Evolutionary conservation across 352 stramenopile species (phyloP).

Genomic region (Elongisporangium anandrum): DNA sequence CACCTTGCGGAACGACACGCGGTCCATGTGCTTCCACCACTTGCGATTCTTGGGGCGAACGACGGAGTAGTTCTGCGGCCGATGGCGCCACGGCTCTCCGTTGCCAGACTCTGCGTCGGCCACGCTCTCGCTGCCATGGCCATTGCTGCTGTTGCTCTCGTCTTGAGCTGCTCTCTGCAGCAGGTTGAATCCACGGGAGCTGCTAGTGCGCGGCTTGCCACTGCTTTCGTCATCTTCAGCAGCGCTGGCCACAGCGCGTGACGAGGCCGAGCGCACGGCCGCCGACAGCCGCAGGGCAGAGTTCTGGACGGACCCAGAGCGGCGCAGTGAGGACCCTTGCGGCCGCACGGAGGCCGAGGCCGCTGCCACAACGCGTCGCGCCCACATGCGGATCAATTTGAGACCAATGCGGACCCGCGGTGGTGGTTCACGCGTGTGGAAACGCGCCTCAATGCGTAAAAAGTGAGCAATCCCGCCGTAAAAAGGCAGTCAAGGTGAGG

Average conservation of each 20-base stretch:
- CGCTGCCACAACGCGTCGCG: not conserved
- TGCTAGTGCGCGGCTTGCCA: not conserved
- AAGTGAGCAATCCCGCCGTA: not conserved
- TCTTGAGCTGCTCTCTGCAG: constrained; percentile 1
- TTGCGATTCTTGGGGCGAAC: constrained; percentile 22
- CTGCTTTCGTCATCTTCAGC: not conserved
- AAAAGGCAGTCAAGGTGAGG: not conserved
- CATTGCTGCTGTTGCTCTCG: constrained; percentile 7
- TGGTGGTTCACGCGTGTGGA: not conserved
- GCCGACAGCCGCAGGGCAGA: not conserved
- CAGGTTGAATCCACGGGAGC: not conserved
- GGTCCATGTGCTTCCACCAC: constrained; percentile 55
- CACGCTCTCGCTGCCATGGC: not conserved
- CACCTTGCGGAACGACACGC: constrained; percentile 49
- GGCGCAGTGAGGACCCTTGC: not conserved
- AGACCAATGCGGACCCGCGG: not conserved
- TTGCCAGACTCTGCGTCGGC: not conserved
- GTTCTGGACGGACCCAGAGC: not conserved
- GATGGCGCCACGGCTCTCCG: constrained; percentile 14
- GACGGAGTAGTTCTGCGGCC: constrained; percentile 16
- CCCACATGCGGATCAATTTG: not conserved
- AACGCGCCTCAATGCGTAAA: not conserved
- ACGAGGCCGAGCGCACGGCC: not conserved
- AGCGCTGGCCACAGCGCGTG: no score
- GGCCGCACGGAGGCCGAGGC: not conserved